phyloP scores from a whole-genome alignment of 2,329 filamentous ascomycete genomes.

The Claviceps pazoutovae region DNA sequence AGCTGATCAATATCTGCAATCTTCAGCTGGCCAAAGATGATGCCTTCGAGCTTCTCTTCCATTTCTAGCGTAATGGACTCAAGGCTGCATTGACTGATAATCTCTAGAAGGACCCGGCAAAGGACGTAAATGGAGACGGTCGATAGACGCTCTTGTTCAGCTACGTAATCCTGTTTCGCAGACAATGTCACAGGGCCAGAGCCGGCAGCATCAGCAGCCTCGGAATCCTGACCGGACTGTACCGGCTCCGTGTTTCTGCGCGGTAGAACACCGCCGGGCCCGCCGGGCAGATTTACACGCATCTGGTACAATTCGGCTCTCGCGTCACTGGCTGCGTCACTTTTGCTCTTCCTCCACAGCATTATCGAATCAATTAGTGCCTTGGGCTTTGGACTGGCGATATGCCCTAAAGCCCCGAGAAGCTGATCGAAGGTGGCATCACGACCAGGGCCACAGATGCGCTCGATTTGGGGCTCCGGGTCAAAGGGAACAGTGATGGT shows the following conservation, averaged over 20 bases:
- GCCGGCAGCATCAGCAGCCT: constrained; percentile 16
- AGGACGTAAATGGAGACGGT: constrained; percentile 93
- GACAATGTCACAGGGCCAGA: constrained; percentile 27
- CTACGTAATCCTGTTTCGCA: constrained; percentile 54
- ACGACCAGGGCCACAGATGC: constrained; percentile 77
- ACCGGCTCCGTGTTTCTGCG: constrained; percentile 64
- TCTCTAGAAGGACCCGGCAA: constrained; percentile 84
- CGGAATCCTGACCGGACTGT: constrained; percentile 25
- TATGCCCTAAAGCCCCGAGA: constrained; percentile 84
- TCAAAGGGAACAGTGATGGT: constrained; percentile 71
- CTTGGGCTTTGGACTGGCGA: constrained; percentile 86
- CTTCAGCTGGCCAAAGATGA: constrained; percentile 93
- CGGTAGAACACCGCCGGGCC: constrained; percentile 37
- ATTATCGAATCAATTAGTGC: constrained; percentile 94
- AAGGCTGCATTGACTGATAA: constrained; percentile 80
- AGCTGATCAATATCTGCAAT: constrained; percentile 74
- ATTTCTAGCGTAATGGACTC: constrained; percentile 76
- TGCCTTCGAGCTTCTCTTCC: constrained; percentile 84
- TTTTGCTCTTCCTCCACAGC: constrained; percentile 94
- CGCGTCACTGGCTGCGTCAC: constrained; percentile 67
- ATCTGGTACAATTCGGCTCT: constrained; percentile 42
- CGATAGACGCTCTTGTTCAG: constrained; percentile 74
- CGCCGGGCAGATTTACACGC: constrained; percentile 27
- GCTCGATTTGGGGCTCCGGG: constrained; percentile 71
- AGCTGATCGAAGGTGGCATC: constrained; percentile 88